Base-by-base conservation (phyloP, 2,329 filamentous ascomycete genomes). In the Hypoxylon sp. region DNA sequence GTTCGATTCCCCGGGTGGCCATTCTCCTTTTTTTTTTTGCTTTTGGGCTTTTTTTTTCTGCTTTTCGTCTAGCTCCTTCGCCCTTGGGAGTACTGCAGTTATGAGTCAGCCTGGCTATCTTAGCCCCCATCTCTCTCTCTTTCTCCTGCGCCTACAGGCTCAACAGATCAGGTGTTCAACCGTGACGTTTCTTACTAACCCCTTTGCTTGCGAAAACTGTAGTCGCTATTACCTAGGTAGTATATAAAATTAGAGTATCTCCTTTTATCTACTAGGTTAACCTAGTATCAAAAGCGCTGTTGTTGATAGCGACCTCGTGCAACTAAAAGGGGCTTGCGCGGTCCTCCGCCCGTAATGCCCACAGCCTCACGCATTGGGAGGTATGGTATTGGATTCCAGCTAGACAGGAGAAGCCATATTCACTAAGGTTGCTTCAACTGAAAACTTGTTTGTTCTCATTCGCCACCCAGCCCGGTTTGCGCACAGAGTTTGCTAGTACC, bases 1-100 rank as follows among this genome's bases (percentile, higher is more conserved):
- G 62, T 61, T 65, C 62, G 56, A 65, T 57, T 61, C 62, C 56
- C 32, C 30, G 32, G 40, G 16, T 49, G 56, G 50, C 30, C 26
- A 28, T n/a, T 4, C 16, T 32, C 45, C 30, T 54, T 28, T 20
- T 33, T 20, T 38, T 38, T 38, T 36, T 40, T 46, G 44, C 16
- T 38, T 38, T 38, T 16, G 1, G 4, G 5, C n/a, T 9, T 12
- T 11, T 9, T 11, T 12, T 9, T 12, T 3, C 30, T 4, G 9
- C 30, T 33, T 4, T 33, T 33, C 30, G 30, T 11, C 3, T 33
- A 12, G 4, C 30, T 33, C 24, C 24, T 6, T 26, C 24, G 3
- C 24, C 24, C 24, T 6, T 6, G 3, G 24, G n/a, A n/a, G n/a
- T n/a, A n/a, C n/a, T n/a, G n/a, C n/a, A n/a, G n/a, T n/a, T n/a